Evolutionary conservation across 257 asterid species (phyloP).

Genomic region (Verbascum thapsus): DNA sequence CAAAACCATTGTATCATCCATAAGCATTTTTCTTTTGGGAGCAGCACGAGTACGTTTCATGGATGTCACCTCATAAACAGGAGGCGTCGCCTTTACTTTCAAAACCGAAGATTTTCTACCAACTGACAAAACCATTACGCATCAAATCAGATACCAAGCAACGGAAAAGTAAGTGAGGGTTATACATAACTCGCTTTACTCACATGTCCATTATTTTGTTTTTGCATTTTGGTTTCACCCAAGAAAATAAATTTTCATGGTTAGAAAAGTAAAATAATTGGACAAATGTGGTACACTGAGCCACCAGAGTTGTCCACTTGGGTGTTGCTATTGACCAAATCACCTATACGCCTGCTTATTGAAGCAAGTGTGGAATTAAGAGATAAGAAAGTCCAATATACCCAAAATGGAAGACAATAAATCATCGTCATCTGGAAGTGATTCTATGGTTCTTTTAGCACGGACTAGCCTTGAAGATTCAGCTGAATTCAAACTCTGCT

Average conservation of each 20-base stretch:
- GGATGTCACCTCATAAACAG: slow-evolving; percentile 67
- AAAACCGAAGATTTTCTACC: slow-evolving; percentile 61
- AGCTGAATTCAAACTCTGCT: slow-evolving; percentile 74
- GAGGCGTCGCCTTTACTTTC: slow-evolving; percentile 82
- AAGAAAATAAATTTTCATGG: too few relatives aligned
- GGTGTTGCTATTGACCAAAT: too few relatives aligned
- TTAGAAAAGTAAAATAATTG: too few relatives aligned
- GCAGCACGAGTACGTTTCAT: slow-evolving; percentile 64
- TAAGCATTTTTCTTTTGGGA: slow-evolving; percentile 74
- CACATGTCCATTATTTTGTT: too few relatives aligned
- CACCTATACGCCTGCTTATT: neutral
- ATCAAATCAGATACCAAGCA: slow-evolving; percentile 30
- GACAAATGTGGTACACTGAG: too few relatives aligned
- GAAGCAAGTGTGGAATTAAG: slow-evolving; percentile 3
- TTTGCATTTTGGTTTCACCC: too few relatives aligned
- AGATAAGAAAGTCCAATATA: slow-evolving; percentile 33
- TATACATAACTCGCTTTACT: slow-evolving; percentile 4
- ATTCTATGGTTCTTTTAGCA: slow-evolving; percentile 52
- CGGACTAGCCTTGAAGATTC: slow-evolving; percentile 70
- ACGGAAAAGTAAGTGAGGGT: slow-evolving; percentile 14
- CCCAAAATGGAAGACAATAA: slow-evolving; percentile 89
- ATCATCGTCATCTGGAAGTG: slow-evolving; percentile 85
- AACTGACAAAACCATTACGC: slow-evolving; percentile 42
- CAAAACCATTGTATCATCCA: slow-evolving; percentile 93
- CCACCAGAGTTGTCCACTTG: too few relatives aligned